These are phyloP conservation scores for Syzygium syzygioides DNA, from an alignment of 441 rosid species.

Conservation along the genomic window DNA sequence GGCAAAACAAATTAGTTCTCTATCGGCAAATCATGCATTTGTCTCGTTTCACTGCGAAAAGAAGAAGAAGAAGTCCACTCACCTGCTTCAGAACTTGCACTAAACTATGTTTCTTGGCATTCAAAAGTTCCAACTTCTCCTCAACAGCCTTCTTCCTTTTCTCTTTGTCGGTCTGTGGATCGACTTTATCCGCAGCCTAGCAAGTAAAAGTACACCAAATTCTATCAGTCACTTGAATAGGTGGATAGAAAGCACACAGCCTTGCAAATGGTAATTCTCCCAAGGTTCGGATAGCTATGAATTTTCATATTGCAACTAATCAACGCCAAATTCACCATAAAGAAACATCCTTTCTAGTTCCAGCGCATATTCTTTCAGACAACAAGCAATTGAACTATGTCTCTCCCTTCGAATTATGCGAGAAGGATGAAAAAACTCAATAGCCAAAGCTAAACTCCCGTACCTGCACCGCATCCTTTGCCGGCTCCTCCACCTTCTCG, in stretches of 20 bases:
- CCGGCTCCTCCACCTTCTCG: background rate
- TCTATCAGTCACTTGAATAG: background rate
- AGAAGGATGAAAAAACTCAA: background rate
- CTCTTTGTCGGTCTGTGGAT: constrained; percentile 29
- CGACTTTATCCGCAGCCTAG: constrained; percentile 28
- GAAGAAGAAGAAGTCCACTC: background rate
- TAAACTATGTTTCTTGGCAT: constrained; percentile 69
- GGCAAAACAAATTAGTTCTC: constrained; percentile 1
- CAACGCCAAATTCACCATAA: background rate
- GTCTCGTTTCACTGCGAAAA: background rate
- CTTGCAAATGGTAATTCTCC: background rate
- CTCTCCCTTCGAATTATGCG: background rate
- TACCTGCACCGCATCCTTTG: background rate
- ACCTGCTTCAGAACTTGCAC: constrained; percentile 90
- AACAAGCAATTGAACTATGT: fast-evolving
- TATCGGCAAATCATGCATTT: background rate
- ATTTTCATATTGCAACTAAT: background rate
- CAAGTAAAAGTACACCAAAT: background rate
- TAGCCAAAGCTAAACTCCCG: background rate
- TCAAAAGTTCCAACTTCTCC: constrained; percentile 66
- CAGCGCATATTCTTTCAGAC: background rate
- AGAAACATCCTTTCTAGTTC: background rate
- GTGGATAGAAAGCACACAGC: background rate
- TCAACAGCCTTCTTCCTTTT: constrained; percentile 55
- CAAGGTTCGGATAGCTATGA: background rate